A percentile compares a stretch with the other conserved stretches of the same genome.
Conservation (phyloP, 1,284 basidiomycete genomes). For the Leccinum solheimii region DNA sequence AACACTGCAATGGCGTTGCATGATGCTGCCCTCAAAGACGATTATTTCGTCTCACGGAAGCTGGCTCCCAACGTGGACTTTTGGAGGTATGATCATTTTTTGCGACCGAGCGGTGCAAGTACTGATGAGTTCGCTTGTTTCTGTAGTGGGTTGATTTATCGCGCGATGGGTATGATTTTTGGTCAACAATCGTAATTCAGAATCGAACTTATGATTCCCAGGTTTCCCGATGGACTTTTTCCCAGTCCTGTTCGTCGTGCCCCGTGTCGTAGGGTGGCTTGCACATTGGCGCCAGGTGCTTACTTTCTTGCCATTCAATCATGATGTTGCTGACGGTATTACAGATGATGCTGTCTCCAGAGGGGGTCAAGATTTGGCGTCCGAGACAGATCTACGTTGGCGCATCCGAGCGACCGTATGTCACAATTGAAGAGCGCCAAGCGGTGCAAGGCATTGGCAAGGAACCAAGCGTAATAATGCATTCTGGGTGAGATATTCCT, state of each 20-base stretch:
- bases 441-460: conserved; percentile 52
- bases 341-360: conserved; percentile 85
- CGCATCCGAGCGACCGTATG: conserved; percentile 67
- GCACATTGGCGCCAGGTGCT: conserved; percentile 83
- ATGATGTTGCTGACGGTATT: conserved; percentile 10
- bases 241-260: conserved; percentile 87
- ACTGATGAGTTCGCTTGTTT: neutral
- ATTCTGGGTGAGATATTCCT: conserved; percentile 69
- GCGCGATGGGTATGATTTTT: conserved; percentile 71
- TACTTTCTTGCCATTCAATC: neutral
- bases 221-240: conserved; percentile 90
- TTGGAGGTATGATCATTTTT: conserved; percentile 47
- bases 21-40: conserved; percentile 84
- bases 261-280: conserved; percentile 86
- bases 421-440: conserved; percentile 56
- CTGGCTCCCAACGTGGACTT: conserved; percentile 84
- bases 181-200: neutral
- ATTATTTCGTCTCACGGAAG: conserved; percentile 77
- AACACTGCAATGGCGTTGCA: conserved; percentile 87
- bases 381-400: conserved; percentile 86
- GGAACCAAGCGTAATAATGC: conserved; percentile 65
- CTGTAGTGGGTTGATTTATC: conserved; percentile 78
- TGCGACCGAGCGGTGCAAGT: neutral
- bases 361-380: conserved; percentile 89
- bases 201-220: conserved; percentile 29